phyloP scores from a whole-genome alignment of 139 green algal genomes.

The Picochlorum sp. region DNA sequence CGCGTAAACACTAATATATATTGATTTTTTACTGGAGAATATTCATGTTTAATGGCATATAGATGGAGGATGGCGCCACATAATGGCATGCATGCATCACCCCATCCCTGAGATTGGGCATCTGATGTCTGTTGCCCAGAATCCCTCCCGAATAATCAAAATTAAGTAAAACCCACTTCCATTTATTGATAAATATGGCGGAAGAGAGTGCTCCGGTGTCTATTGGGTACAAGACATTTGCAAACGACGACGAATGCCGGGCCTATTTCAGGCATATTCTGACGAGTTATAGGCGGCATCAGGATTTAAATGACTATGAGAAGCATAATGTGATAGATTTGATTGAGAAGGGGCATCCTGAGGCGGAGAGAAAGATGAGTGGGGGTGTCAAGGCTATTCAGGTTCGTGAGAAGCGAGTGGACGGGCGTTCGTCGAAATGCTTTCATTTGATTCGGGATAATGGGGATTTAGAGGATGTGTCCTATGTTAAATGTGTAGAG shows the following conservation, averaged over 20 bases:
- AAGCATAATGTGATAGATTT: slow-evolving; percentile 52
- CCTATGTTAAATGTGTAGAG: slow-evolving; percentile 61
- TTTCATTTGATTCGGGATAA: slow-evolving; percentile 52
- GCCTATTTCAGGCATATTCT: slow-evolving; percentile 45
- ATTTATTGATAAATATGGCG: background rate
- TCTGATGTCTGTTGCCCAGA: too few species aligned
- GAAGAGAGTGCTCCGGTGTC: slow-evolving; percentile 19
- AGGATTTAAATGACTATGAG: slow-evolving; percentile 73
- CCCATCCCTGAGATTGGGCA: too few species aligned
- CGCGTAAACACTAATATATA: too few species aligned
- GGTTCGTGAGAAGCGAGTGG: slow-evolving; percentile 24
- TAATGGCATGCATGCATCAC: too few species aligned
- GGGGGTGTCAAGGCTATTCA: slow-evolving; percentile 40
- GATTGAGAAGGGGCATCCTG: slow-evolving; percentile 53
- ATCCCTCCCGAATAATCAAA: too few species aligned
- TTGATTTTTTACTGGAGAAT: too few species aligned
- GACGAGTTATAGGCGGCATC: slow-evolving; percentile 14
- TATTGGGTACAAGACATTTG: slow-evolving; percentile 53
- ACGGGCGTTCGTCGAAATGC: slow-evolving; percentile 23
- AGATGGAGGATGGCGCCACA: too few species aligned
- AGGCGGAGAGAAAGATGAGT: slow-evolving; percentile 41
- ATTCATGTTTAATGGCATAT: too few species aligned
- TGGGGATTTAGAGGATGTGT: slow-evolving; percentile 62
- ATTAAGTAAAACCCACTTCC: too few species aligned
- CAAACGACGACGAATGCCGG: slow-evolving; percentile 11